phyloP scores from a whole-genome alignment of 2,329 filamentous ascomycete species.

The Ambrosiella xylebori region DNA sequence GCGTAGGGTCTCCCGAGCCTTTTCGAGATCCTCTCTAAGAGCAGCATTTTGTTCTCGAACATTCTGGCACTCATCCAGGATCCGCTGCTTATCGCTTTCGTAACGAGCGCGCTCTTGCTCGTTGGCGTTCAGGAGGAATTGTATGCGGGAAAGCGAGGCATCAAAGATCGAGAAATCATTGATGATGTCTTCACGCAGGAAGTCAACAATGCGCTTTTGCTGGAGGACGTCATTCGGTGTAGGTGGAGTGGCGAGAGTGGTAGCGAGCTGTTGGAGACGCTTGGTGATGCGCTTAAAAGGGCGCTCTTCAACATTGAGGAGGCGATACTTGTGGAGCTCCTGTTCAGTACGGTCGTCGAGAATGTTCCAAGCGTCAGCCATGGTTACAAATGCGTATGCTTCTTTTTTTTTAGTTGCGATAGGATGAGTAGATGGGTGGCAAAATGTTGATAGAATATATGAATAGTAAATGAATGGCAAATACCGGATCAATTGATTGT shows the following conservation, averaged over 20 bases:
- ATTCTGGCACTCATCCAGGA: constrained; percentile 57
- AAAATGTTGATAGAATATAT: neutral
- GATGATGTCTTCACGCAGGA: constrained; percentile 66
- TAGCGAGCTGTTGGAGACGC: constrained; percentile 42
- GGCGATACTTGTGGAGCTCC: constrained; percentile 70
- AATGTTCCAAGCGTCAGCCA: constrained; percentile 41
- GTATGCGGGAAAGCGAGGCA: constrained; percentile 69
- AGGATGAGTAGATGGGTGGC: neutral
- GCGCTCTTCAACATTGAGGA: constrained; percentile 80
- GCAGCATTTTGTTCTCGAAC: constrained; percentile 60
- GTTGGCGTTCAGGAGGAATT: constrained; percentile 74
- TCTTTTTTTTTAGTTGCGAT: neutral
- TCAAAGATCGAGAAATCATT: constrained; percentile 83
- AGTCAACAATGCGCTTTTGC: constrained; percentile 33
- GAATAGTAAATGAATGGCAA: neutral
- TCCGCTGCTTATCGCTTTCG: constrained; percentile 59
- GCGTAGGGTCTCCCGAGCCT: constrained; percentile 55
- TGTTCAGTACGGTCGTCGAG: constrained; percentile 63
- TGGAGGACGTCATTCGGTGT: constrained; percentile 29
- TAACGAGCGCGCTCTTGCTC: constrained; percentile 70
- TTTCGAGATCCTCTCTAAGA: constrained; percentile 58
- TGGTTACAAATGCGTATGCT: constrained; percentile 2
- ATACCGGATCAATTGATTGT: neutral
- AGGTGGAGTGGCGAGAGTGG: constrained; percentile 40
- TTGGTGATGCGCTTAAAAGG: constrained; percentile 81